phyloP scores from a whole-genome alignment of 2,329 filamentous ascomycete species.

The Herpotrichia juniperi region DNA sequence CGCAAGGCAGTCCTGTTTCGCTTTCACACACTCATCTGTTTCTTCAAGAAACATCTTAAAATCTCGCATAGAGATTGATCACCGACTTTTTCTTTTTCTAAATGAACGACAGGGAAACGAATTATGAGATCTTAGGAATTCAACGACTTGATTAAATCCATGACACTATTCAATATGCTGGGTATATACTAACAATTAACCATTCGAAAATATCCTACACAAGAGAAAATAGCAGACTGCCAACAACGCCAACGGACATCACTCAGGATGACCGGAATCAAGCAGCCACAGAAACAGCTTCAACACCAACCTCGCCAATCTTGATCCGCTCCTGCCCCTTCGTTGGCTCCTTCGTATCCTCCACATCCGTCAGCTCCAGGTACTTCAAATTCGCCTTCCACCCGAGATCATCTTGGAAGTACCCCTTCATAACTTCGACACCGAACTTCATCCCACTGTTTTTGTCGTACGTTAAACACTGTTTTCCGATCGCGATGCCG shows the following conservation, averaged over 20 bases:
- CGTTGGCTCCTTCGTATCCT: constrained; percentile 21
- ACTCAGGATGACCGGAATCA: neutral
- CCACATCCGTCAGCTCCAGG: constrained; percentile 38
- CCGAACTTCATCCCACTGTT: constrained; percentile 64
- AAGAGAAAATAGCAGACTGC: too few relatives aligned
- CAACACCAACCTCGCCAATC: constrained; percentile 36
- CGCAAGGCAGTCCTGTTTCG: too few relatives aligned
- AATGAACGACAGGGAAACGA: too few relatives aligned
- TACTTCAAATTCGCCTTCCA: constrained; percentile 48
- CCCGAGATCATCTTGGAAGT: constrained; percentile 72
- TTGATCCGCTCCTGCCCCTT: constrained; percentile 22
- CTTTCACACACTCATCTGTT: too few relatives aligned
- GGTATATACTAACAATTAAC: neutral
- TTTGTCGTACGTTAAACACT: constrained; percentile 68
- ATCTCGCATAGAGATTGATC: too few relatives aligned
- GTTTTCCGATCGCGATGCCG: constrained; percentile 72
- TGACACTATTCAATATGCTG: too few relatives aligned
- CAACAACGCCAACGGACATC: neutral
- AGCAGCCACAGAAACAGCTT: constrained; percentile 33
- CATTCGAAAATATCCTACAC: too few relatives aligned
- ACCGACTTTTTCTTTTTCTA: too few relatives aligned
- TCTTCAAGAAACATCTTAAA: too few relatives aligned
- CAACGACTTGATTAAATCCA: too few relatives aligned
- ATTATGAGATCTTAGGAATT: too few relatives aligned
- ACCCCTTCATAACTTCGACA: constrained; percentile 65